A percentile compares a stretch with the other conserved stretches of the same genome.
phyloP scores from a whole-genome alignment of 495 filamentous ascomycete species.

The Monascus purpureus region DNA sequence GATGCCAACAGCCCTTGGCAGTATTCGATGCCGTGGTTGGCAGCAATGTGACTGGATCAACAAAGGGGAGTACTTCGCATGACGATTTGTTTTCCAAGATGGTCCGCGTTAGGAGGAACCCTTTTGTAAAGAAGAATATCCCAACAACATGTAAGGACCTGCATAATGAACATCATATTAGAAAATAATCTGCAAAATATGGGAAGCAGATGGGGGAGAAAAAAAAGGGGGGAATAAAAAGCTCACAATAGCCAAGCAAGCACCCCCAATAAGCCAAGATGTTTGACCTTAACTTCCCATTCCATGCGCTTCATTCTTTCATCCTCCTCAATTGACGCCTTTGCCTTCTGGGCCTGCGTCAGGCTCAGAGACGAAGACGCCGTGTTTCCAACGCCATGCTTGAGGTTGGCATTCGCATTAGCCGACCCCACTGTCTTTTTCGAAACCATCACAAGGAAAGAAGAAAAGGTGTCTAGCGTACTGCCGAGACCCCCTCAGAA shows the following conservation, averaged over 20 bases:
- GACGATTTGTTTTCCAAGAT: constrained; percentile 80
- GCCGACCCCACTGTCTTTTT: neutral
- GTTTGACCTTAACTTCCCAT: neutral
- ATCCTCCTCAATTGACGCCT: neutral
- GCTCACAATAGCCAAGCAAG: neutral
- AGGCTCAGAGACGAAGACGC: constrained; percentile 1
- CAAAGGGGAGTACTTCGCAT: constrained; percentile 59
- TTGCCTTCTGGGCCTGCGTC: neutral
- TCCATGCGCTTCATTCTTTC: neutral
- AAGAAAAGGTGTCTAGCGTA: constrained; percentile 7
- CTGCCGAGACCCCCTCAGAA: too few relatives aligned
- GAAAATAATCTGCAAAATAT: constrained; percentile 6
- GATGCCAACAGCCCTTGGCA: constrained; percentile 82
- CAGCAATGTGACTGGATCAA: constrained; percentile 19
- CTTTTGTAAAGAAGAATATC: constrained; percentile 85
- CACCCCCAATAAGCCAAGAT: neutral
- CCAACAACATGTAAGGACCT: constrained; percentile 64
- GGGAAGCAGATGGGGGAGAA: constrained; percentile 8
- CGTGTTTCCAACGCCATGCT: neutral
- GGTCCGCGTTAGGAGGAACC: constrained; percentile 89
- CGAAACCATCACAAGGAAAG: too few relatives aligned
- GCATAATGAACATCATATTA: neutral
- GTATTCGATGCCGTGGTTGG: constrained; percentile 16
- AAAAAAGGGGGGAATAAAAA: constrained; percentile 6
- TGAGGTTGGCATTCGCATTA: neutral